Evolutionary conservation across 805 yeast genomes (phyloP), one percentile per base, ranked within the genome.

Genomic region (Saccharomycopsis fibuligera): DNA sequence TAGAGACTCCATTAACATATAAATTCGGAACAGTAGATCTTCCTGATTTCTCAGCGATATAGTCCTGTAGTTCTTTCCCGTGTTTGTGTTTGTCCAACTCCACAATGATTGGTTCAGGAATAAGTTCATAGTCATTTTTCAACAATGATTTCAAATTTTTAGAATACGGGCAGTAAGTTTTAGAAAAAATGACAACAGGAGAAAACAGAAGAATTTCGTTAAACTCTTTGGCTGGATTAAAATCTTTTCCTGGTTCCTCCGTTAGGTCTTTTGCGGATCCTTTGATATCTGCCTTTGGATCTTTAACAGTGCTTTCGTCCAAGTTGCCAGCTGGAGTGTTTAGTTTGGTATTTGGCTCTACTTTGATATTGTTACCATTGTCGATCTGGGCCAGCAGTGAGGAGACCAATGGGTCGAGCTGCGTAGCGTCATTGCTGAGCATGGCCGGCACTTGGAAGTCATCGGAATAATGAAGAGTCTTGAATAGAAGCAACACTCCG

Each of bases 11-110:
- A 48, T 81, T 83, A 47, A 91, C 76, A 47, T 87, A 71, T 19
- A 93, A 76, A 61, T 93, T 93, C 23, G 99, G 99, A 12, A 93
- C 99, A 0, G 98, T 91, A 25, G 67, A 67, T 57, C 96, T 79
- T 5, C 93, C 95, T 3, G 96, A 79, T 49, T 74, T 64, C 44
- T 73, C 69, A 16, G 73, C 83, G 45, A 93, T 72, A 63, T 83
- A 83, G 16, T 70, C 76, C 65, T 90, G 97, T 52, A 93, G 72
- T 53, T 76, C 83, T 2, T 68, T 63, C 1, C 97, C 97, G 62
- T 87, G 74, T 44, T 74, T 71, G 62, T 88, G 95, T 58, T 72
- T 73, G 65, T 91, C 97, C 45, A 91, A 71, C 61, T 91, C 98
- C 16, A 91, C 86, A 47, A 86, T 73, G 4, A 71, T 60, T 2